Evolutionary conservation across 1,284 basidiomycete species (phyloP).

Genomic region (Xanthoconium separans): DNA sequence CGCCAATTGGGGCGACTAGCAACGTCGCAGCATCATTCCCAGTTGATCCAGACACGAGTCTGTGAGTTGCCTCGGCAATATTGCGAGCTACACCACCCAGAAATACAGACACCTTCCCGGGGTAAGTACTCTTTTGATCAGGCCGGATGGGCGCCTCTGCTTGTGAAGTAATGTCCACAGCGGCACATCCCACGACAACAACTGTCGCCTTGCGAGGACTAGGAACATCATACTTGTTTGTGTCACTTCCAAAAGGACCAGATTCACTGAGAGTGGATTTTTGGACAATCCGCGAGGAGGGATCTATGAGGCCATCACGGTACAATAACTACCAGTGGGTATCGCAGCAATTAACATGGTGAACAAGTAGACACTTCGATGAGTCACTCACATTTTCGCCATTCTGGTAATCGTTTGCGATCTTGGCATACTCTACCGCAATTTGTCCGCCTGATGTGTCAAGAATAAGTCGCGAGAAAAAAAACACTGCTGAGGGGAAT

Average conservation of each 20-base stretch:
- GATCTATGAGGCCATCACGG: not conserved
- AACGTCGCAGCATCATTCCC: conserved; percentile 38
- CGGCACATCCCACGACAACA: conserved; percentile 79
- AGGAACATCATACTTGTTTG: not conserved
- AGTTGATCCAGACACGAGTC: conserved; percentile 46
- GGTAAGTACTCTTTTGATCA: conserved; percentile 69
- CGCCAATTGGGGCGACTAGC: conserved; percentile 63
- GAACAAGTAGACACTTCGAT: not conserved
- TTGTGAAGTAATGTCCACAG: conserved; percentile 81
- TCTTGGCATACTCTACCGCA: conserved; percentile 72
- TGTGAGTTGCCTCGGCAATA: conserved; percentile 85
- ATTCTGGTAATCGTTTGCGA: conserved; percentile 34
- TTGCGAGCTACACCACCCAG: conserved; percentile 94
- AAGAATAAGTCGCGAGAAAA: not conserved
- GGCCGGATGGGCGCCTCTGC: conserved; percentile 27
- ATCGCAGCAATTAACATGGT: conserved; percentile 1
- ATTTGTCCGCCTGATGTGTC: conserved; percentile 65
- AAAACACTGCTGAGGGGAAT: not conserved
- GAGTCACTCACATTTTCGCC: conserved; percentile 20
- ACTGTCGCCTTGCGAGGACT: conserved; percentile 37
- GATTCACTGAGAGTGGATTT: not conserved
- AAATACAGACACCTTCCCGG: conserved; percentile 72
- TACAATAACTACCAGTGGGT: conserved; percentile 12
- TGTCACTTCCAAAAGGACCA: not conserved
- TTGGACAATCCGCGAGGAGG: not conserved